These are phyloP conservation scores for Wallacemonas sp. DNA, from an alignment of 208 protist species.

Conservation along the genomic window DNA sequence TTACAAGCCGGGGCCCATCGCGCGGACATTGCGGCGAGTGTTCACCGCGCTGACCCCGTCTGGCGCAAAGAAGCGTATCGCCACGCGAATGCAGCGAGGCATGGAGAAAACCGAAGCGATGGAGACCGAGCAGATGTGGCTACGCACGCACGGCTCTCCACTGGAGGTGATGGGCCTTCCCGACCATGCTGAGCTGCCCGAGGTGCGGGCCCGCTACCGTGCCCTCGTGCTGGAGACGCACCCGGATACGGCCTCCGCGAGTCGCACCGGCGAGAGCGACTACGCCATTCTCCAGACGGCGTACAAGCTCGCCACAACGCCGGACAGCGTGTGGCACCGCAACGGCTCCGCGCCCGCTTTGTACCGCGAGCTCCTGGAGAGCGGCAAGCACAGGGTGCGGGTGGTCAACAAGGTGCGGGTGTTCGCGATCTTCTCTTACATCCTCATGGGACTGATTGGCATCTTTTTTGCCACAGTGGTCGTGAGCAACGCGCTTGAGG, in stretches of 20 bases:
- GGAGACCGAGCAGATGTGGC: constrained; percentile 74
- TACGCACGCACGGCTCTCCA: constrained; percentile 72
- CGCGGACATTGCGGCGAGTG: constrained; percentile 34
- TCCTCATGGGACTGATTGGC: constrained; percentile 44
- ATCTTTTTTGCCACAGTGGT: constrained; percentile 63
- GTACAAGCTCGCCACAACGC: constrained; percentile 66
- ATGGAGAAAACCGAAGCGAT: constrained; percentile 63
- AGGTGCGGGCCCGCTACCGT: constrained; percentile 74
- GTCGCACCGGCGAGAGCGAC: constrained; percentile 33
- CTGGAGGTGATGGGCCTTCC: constrained; percentile 81
- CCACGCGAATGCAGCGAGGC: constrained; percentile 46
- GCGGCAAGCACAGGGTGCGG: constrained; percentile 27
- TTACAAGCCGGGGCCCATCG: constrained; percentile 63
- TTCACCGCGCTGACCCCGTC: constrained; percentile 43
- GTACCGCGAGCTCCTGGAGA: constrained; percentile 39
- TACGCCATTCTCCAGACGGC: constrained; percentile 72
- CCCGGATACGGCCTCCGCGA: constrained; percentile 52
- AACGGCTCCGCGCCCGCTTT: constrained; percentile 70
- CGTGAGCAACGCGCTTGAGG: constrained; percentile 51
- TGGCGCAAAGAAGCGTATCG: constrained; percentile 36
- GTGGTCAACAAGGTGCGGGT: constrained; percentile 39
- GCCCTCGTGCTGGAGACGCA: constrained; percentile 74
- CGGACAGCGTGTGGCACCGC: constrained; percentile 76
- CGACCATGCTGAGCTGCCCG: constrained; percentile 66
- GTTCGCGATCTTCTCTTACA: constrained; percentile 68